These are phyloP conservation scores for Nyssa sinensis DNA, from an alignment of 148 eudicot species.

Conservation along the genomic window DNA sequence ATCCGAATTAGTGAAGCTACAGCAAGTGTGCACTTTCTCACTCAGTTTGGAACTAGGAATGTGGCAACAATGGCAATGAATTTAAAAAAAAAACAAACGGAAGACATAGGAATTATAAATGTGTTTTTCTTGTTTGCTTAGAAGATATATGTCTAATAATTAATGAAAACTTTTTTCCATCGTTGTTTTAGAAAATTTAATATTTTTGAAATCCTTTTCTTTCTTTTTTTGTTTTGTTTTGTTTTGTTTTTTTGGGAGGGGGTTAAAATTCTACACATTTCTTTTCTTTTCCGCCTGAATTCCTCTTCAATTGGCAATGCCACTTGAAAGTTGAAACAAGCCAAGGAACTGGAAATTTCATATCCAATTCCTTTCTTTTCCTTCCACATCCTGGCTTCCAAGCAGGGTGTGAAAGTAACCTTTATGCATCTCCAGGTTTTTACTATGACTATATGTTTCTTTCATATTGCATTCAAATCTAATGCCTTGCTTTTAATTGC, in stretches of 20 bases:
- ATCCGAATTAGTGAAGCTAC: not conserved
- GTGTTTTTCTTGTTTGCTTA: no score
- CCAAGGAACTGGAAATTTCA: not conserved
- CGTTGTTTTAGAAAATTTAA: no score
- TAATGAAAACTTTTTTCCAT: no score
- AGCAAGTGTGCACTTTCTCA: not conserved
- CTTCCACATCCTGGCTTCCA: not conserved
- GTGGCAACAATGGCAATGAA: no score
- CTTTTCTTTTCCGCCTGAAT: not conserved
- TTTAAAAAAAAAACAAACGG: no score
- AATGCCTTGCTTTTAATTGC: conserved; percentile 21
- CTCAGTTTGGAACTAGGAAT: not conserved
- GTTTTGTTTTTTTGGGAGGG: not conserved
- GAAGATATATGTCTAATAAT: no score
- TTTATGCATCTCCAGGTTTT: not conserved
- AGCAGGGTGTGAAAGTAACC: not conserved
- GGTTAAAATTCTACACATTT: not conserved
- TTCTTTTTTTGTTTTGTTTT: not conserved
- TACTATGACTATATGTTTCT: not conserved
- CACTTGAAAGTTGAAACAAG: not conserved
- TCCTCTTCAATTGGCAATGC: not conserved
- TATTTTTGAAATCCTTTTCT: no score
- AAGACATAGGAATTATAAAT: no score
- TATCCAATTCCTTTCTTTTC: not conserved
- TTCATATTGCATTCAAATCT: not conserved